Evolutionary conservation across 1,284 basidiomycete species (phyloP).

Genomic region (Papiliotrema nemorosa): DNA sequence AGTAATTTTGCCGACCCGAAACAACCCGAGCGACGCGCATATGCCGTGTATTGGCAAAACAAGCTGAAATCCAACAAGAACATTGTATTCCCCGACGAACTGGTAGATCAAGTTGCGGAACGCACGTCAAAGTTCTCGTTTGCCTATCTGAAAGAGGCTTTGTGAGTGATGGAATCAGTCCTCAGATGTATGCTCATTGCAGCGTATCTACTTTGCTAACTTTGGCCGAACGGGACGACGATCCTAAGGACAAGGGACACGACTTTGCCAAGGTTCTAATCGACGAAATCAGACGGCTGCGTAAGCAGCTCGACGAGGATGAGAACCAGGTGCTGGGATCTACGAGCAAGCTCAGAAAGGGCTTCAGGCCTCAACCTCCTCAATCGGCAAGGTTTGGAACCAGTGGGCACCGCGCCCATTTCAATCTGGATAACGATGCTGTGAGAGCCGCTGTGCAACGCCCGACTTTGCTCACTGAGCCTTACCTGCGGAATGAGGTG

Average conservation of each 20-base stretch:
- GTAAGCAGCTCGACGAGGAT: conserved; percentile 25
- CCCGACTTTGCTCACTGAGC: no score
- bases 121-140: conserved; percentile 67
- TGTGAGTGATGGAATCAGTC: conserved; percentile 55
- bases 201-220: conserved; percentile 35
- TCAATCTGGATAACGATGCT: no score
- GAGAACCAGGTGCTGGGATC: neutral
- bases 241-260: conserved; percentile 19
- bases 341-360: no score
- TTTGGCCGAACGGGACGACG: conserved; percentile 25
- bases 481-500: no score
- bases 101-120: conserved; percentile 60
- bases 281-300: conserved; percentile 58
- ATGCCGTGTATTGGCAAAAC: conserved; percentile 70
- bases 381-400: no score
- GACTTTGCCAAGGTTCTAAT: conserved; percentile 56
- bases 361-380: no score
- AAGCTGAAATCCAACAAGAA: conserved; percentile 62
- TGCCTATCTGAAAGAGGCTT: conserved; percentile 77
- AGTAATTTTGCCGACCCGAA: conserved; percentile 59
- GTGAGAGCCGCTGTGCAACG: no score
- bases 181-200: neutral
- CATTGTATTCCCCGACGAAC: conserved; percentile 62
- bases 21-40: conserved; percentile 60
- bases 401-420: no score